Evolutionary conservation across 1,284 basidiomycete genomes (phyloP), one percentile per base, ranked within the genome.

Genomic region (Tilletia indica): DNA sequence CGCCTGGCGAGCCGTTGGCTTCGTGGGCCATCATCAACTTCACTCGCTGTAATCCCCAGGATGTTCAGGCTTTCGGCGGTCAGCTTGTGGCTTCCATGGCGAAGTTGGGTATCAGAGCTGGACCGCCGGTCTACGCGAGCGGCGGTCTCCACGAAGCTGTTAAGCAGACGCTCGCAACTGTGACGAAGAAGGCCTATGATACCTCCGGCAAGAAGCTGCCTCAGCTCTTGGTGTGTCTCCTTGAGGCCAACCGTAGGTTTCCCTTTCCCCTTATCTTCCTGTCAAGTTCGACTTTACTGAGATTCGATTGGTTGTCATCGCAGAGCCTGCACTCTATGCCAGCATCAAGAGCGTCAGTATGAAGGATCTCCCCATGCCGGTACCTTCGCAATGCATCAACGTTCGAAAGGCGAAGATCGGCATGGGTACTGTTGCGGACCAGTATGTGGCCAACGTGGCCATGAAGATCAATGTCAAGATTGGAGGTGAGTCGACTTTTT

Each of bases 401-500:
- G 61, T 64, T 9, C 38, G n/a, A 5, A 77, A 78, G 45, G 66
- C 72, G 3, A 70, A 70, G 56, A 79, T 79, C 69, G 78, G 74
- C 2, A 72, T 76, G 68, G 76, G 75, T 70, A 68, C 71, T 4
- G 73, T 77, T 63, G 69, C 80, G 5, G 84, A 83, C 21, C 86
- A 87, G 78, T 87, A 87, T 81, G 82, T 82, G 6, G 85, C 83
- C 51, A 87, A 87, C 74, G 82, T 81, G 70, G 70, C 77, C 1
- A 80, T 80, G 79, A 80, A 79, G 75, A 72, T 77, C 66, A 72
- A 86, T 76, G 80, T 83, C 70, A 87, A 88, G 85, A 83, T 87
- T 51, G 85, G 85, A 21, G 87, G 87, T 63, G 36, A 64, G 61
- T 16, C 8, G 42, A 45, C 12, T 45, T 45, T 12, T 12, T 12